These are phyloP conservation scores for Pseudotulostoma volvatum DNA, from an alignment of 495 filamentous ascomycete genomes.

Conservation along the genomic window DNA sequence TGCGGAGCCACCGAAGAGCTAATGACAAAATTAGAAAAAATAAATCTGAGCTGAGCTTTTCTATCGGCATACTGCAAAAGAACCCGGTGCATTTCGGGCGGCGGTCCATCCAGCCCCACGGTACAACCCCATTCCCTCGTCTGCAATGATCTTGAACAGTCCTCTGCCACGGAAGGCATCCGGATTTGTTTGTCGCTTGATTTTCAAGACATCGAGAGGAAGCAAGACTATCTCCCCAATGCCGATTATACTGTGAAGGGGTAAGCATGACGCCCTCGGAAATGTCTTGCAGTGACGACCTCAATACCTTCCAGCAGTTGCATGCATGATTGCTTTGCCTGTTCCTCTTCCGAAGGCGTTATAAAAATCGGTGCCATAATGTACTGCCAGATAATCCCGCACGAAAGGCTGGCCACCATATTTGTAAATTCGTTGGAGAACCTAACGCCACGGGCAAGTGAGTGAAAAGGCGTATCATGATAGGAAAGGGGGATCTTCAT, in stretches of 20 bases:
- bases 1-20: constrained; percentile 97
- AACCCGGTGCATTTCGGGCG: constrained; percentile 89
- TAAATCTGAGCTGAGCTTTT: constrained; percentile 5
- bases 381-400: constrained; percentile 69
- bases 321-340: constrained; percentile 96
- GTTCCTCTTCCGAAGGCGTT: constrained; percentile 83
- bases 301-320: constrained; percentile 73
- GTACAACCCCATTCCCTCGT: constrained; percentile 94
- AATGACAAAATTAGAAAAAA: constrained; percentile 2
- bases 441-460: constrained; percentile 22
- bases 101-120: constrained; percentile 96
- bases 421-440: constrained; percentile 94
- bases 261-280: constrained; percentile 4
- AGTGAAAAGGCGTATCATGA: neutral
- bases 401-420: constrained; percentile 96
- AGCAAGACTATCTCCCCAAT: constrained; percentile 94
- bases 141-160: constrained; percentile 69
- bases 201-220: constrained; percentile 94
- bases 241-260: constrained; percentile 56
- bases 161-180: constrained; percentile 94
- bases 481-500: neutral
- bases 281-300: neutral
- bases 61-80: constrained; percentile 66
- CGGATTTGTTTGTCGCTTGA: constrained; percentile 98
- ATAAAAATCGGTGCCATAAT: constrained; percentile 75